Evolutionary conservation across 2,329 filamentous ascomycete genomes (phyloP), one percentile per base, ranked within the genome.

Genomic region (Diaporthe capsici): DNA sequence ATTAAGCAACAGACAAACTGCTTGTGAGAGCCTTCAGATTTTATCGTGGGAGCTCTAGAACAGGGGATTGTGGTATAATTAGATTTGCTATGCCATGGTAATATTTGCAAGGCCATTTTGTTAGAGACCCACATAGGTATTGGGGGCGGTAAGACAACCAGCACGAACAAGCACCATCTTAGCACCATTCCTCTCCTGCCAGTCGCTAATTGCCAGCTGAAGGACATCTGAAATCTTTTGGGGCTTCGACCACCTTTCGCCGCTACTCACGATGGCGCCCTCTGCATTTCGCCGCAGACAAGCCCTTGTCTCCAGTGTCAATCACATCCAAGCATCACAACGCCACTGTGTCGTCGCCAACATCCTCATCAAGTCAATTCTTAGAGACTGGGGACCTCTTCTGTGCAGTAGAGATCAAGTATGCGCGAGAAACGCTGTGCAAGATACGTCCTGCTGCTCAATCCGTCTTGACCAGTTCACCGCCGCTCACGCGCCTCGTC

Each of bases 151-250:
- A 12, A 9, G 34, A 60, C 57, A 39, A 17, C 9, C 20, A 60
- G 57, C 34, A 39, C 12, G 2, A 39, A 25, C 39, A 6, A 39
- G 22, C 8, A 44, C 7, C 15, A 65, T 3, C 39, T 9, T 65
- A 0, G 42, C 5, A 12, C 20, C 39, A 34, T 47, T 8, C 3
- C 9, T 47, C 25, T 47, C 8, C 34, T 13, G 15, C 7, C 15
- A 31, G 25, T 22, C 3, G 0, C 1, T 2, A 47, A 1, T 4
- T 22, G 0, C 22, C 22, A 25, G 1, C 22, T 53, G 8, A 31
- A 12, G 8, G 25, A 7, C 1, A 31, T 22, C 42, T 28, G 2
- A 1, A 22, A 20, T 20, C 12, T 22, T 20, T 3, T 42, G 1
- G 0, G 17, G 4, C 6, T 22, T 13, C 17, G 9, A 4, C 4